A percentile compares a stretch with the other conserved stretches of the same genome.
Evolutionary conservation across 1,284 basidiomycete species (phyloP).

Genomic region (Sporisorium reilianum): DNA sequence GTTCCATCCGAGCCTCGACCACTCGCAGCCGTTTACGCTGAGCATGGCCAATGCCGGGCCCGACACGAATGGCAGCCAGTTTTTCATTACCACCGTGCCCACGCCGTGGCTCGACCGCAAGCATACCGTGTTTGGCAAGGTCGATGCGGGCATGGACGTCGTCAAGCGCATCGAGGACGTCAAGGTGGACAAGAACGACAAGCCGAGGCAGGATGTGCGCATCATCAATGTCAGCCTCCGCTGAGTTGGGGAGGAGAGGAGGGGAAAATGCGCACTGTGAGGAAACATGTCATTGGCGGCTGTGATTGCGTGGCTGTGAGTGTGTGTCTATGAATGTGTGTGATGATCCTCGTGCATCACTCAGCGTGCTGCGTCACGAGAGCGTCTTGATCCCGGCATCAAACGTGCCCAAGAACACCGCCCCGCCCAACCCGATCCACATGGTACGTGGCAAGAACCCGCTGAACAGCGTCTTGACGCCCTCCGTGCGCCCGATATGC

Average conservation of each 20-base stretch:
- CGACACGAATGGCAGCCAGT: conserved; percentile 93
- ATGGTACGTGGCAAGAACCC: conserved; percentile 91
- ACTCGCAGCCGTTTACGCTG: conserved; percentile 95
- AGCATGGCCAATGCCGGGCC: conserved; percentile 99
- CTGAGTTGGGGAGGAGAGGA: neutral
- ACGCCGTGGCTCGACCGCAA: conserved; percentile 86
- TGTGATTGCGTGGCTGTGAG: neutral
- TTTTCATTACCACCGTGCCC: conserved; percentile 97
- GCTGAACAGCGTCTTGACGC: conserved; percentile 81
- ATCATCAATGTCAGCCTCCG: conserved; percentile 49
- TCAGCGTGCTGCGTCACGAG: neutral
- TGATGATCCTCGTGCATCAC: neutral
- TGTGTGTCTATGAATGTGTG: neutral
- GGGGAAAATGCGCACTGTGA: neutral
- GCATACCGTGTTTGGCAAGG: conserved; percentile 75
- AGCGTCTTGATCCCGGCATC: conserved; percentile 72
- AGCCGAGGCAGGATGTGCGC: conserved; percentile 60
- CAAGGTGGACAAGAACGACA: conserved; percentile 70
- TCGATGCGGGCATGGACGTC: conserved; percentile 73
- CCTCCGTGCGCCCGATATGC: conserved; percentile 80
- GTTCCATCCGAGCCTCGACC: conserved; percentile 84
- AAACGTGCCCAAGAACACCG: conserved; percentile 94
- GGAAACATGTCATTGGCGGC: no score
- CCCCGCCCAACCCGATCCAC: conserved; percentile 96
- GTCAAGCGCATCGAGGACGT: conserved; percentile 86